Evolutionary conservation across 768 basidiomycete genomes (phyloP).

Genomic region (Tulasnella calospora): DNA sequence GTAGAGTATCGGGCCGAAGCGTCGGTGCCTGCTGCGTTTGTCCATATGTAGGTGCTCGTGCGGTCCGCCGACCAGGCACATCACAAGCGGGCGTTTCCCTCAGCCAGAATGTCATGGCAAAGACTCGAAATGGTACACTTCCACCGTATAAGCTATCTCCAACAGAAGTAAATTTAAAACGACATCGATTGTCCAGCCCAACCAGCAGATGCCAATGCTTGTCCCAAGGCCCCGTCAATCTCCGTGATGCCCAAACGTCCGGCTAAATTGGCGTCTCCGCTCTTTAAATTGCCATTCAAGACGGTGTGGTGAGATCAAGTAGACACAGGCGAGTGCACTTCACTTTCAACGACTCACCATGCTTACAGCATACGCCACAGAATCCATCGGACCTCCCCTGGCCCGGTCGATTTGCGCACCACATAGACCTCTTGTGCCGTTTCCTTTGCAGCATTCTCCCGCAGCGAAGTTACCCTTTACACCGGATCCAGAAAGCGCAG

Average conservation of each 20-base stretch:
- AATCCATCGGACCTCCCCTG: not conserved
- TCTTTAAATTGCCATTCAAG: not conserved
- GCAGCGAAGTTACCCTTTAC: not conserved
- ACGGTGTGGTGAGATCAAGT: not conserved
- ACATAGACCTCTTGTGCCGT: not conserved
- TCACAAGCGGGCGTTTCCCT: too few relatives aligned
- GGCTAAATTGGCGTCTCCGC: not conserved
- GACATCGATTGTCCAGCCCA: not conserved
- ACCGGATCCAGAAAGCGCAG: not conserved
- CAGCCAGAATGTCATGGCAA: too few relatives aligned
- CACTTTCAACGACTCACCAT: not conserved
- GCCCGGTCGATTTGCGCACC: not conserved
- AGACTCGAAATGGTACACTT: too few relatives aligned
- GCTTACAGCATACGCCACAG: not conserved
- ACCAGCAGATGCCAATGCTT: not conserved
- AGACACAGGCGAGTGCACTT: not conserved
- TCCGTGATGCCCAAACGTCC: not conserved
- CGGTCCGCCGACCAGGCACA: too few relatives aligned
- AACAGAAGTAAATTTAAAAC: not conserved
- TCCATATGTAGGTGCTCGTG: too few relatives aligned
- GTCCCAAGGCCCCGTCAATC: not conserved
- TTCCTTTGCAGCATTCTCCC: not conserved
- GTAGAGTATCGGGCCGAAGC: too few relatives aligned
- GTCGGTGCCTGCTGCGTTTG: too few relatives aligned
- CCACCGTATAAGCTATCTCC: too few relatives aligned